Conservation (phyloP, 2,329 filamentous ascomycete genomes). For the Cytospora piceicola region DNA sequence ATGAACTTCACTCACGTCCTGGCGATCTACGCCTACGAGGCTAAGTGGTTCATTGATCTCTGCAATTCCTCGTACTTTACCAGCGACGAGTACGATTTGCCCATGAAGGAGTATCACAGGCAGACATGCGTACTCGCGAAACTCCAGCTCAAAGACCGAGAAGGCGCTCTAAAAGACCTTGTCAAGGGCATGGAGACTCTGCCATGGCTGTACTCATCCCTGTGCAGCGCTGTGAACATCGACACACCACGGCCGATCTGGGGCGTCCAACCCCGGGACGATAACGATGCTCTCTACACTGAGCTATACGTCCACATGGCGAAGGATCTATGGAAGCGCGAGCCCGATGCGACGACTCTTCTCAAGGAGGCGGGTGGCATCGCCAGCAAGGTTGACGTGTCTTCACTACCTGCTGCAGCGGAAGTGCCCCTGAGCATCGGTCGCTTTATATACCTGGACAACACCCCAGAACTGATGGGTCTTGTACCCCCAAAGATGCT, state of each 20-base stretch:
- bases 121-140: slow-evolving; percentile 80
- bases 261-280: slow-evolving; percentile 71
- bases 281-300: slow-evolving; percentile 69
- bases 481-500: slow-evolving; percentile 70
- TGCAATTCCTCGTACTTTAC: slow-evolving; percentile 54
- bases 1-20: slow-evolving; percentile 81
- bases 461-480: slow-evolving; percentile 71
- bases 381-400: slow-evolving; percentile 48
- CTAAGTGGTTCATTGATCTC: slow-evolving; percentile 75
- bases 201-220: slow-evolving; percentile 81
- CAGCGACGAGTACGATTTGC: slow-evolving; percentile 35
- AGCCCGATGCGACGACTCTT: slow-evolving; percentile 65
- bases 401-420: slow-evolving; percentile 43
- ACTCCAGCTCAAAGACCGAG: slow-evolving; percentile 68
- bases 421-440: slow-evolving; percentile 58
- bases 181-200: slow-evolving; percentile 69
- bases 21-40: slow-evolving; percentile 79
- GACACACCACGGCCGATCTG: slow-evolving; percentile 81
- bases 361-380: slow-evolving; percentile 71
- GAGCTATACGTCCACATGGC: slow-evolving; percentile 76
- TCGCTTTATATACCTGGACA: slow-evolving; percentile 78
- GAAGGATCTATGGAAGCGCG: slow-evolving; percentile 85
- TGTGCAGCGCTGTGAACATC: slow-evolving; percentile 81
- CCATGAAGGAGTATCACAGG: slow-evolving; percentile 64
- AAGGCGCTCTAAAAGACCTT: slow-evolving; percentile 68